Conservation (phyloP, 202 grass and related monocot genomes). For the Setaria viridis region DNA sequence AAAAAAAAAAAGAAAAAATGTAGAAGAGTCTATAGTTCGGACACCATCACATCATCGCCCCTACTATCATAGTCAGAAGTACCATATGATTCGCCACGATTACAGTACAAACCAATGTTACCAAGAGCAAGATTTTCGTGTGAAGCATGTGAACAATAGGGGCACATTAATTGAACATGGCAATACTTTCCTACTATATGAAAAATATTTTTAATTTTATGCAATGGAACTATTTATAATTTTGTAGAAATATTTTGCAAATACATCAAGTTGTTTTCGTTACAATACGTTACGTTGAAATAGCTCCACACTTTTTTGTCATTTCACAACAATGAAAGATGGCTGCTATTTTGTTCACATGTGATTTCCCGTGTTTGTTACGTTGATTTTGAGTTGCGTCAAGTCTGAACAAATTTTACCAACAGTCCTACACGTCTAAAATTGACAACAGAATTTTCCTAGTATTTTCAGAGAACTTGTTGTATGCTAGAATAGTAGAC, state of each 20-base stretch:
- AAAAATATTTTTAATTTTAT: neutral
- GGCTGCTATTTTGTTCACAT: slow-evolving; percentile 6
- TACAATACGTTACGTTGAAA: neutral
- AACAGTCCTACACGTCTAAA: slow-evolving; percentile 14
- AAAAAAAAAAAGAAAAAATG: neutral
- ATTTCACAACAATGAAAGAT: neutral
- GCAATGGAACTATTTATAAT: neutral
- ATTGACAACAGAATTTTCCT: neutral
- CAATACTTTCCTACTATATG: neutral
- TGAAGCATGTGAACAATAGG: neutral
- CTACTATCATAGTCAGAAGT: neutral
- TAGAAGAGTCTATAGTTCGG: neutral
- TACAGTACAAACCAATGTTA: neutral
- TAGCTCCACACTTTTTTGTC: neutral
- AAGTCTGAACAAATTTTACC: neutral
- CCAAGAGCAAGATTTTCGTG: neutral
- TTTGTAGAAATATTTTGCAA: neutral
- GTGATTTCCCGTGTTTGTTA: neutral
- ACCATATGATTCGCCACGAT: neutral
- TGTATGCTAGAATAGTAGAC: neutral
- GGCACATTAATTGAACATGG: neutral
- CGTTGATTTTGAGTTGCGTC: neutral
- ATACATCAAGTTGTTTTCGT: neutral
- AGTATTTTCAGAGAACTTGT: neutral
- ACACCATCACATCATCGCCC: no score